A percentile compares a stretch with the other conserved stretches of the same genome.
Conservation (phyloP, 2,329 filamentous ascomycete genomes). For the Rosellinia necatrix region DNA sequence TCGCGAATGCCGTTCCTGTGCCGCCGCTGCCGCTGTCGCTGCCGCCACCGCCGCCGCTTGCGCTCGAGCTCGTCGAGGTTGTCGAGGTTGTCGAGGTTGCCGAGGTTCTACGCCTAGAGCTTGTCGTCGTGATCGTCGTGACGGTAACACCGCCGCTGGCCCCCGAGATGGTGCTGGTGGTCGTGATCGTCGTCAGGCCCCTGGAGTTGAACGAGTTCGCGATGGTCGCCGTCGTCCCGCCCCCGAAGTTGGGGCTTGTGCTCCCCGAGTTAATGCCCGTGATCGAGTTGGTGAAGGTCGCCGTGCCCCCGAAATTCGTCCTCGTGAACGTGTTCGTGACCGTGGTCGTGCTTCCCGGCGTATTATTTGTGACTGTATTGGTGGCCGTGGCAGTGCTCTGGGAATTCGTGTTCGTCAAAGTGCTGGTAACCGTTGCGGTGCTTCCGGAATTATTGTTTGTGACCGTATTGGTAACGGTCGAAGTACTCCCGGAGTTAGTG, state of each 20-base stretch:
- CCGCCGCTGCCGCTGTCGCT: not conserved
- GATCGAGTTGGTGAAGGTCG: not conserved
- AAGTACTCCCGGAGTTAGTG: not conserved
- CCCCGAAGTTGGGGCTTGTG: not conserved
- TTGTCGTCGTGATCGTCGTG: conserved; percentile 12
- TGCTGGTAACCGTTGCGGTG: not conserved
- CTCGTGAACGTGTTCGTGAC: not conserved
- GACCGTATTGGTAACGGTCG: not conserved
- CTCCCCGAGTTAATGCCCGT: not conserved
- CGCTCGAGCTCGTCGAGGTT: conserved; percentile 8
- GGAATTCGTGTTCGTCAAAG: no score
- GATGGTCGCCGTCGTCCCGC: not conserved
- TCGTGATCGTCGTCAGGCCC: not conserved
- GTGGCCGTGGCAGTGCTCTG: not conserved
- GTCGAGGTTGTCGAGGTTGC: conserved; percentile 15
- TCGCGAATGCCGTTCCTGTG: not conserved
- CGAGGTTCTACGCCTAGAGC: not conserved
- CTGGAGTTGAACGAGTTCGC: not conserved
- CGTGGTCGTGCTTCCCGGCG: not conserved
- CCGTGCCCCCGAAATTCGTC: not conserved
- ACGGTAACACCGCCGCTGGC: no score
- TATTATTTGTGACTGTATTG: not conserved
- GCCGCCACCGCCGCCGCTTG: not conserved
- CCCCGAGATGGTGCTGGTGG: no score
- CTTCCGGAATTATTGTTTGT: not conserved